A percentile compares a stretch with the other conserved stretches of the same genome.
Conservation (phyloP, 2,329 filamentous ascomycete species). For the Lomentospora prolificans region DNA sequence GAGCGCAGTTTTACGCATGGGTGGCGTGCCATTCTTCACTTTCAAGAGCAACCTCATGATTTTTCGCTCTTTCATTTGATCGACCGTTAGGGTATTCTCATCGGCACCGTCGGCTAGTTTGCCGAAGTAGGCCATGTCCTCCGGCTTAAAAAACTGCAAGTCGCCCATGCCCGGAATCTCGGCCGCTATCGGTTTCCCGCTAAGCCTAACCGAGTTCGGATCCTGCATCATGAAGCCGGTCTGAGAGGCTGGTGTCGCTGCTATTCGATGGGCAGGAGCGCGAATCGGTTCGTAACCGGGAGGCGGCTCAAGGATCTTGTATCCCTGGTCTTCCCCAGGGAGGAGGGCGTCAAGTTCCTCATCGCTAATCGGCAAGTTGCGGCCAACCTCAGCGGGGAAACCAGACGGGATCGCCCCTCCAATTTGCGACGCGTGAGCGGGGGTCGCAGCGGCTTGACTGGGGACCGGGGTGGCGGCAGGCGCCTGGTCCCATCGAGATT, state of each 20-base stretch:
- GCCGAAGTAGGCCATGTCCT: constrained; percentile 98
- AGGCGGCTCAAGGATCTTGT: constrained; percentile 82
- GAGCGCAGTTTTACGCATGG: constrained; percentile 96
- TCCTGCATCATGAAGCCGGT: constrained; percentile 97
- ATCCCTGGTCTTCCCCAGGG: constrained; percentile 79
- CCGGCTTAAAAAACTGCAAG: constrained; percentile 94
- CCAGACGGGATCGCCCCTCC: constrained; percentile 39
- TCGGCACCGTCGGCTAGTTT: constrained; percentile 92
- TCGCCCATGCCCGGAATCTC: constrained; percentile 96
- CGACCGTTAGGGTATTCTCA: constrained; percentile 83
- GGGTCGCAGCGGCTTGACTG: constrained; percentile 64
- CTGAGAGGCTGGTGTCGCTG: constrained; percentile 60
- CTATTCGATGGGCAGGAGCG: constrained; percentile 58
- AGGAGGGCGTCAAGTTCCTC: constrained; percentile 91
- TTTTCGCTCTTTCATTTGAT: constrained; percentile 94
- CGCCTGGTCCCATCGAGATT: constrained; percentile 88
- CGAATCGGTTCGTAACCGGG: constrained; percentile 83
- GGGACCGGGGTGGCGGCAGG: constrained; percentile 70
- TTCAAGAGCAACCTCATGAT: constrained; percentile 96
- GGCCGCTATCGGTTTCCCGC: constrained; percentile 85
- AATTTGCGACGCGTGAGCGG: constrained; percentile 61
- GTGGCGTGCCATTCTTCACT: constrained; percentile 97
- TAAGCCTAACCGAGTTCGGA: constrained; percentile 68
- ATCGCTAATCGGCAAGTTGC: constrained; percentile 77
- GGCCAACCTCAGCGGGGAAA: constrained; percentile 75